Evolutionary conservation across 2,329 filamentous ascomycete genomes (phyloP), one percentile per base, ranked within the genome.

Genomic region (Diaporthe ilicicola): DNA sequence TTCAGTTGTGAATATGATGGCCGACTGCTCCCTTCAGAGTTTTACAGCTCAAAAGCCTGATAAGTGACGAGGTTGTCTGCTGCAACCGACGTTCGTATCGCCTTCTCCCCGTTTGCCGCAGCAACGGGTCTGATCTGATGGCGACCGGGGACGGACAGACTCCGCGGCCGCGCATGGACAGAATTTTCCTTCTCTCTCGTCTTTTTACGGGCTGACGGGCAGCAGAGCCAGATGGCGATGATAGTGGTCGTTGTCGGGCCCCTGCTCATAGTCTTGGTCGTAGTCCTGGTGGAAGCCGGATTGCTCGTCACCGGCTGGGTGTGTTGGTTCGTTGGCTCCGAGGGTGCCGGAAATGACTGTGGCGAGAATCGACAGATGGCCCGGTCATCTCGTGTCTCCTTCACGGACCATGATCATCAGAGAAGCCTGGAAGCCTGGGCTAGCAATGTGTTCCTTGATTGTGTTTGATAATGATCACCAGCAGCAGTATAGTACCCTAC

Each of bases 81-180:
- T 39, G 53, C n/a, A 24, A 12, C n/a, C 10, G 19, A 15, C 24
- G 32, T n/a, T 56, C 22, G 54, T 42, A 34, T 39, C 15, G n/a
- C 54, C 32, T 39, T 5, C 12, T 27, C 34, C 34, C 39, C 55
- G 39, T 59, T 62, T 62, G 59, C 42, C 59, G 29, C 59, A 62
- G 59, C 59, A 62, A 62, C 39, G 56, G 24, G 39, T 46, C 22
- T 46, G 56, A 32, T 32, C 56, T 62, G 56, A 62, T n/a, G 27
- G 56, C 17, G 22, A 46, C 56, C 56, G 24, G 56, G 27, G 13
- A 62, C 56, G 39, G 39, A 9, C 39, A 46, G 17, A 48, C 22
- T 46, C 56, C 56, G 56, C 39, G 56, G 24, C 9, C 39, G 39
- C 55, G 55, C 55, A 46, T 46, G 55, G 55, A 32, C 55, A 19